These are phyloP conservation scores for Ogataea ramenticola DNA, from an alignment of 805 yeast species.

Conservation along the genomic window DNA sequence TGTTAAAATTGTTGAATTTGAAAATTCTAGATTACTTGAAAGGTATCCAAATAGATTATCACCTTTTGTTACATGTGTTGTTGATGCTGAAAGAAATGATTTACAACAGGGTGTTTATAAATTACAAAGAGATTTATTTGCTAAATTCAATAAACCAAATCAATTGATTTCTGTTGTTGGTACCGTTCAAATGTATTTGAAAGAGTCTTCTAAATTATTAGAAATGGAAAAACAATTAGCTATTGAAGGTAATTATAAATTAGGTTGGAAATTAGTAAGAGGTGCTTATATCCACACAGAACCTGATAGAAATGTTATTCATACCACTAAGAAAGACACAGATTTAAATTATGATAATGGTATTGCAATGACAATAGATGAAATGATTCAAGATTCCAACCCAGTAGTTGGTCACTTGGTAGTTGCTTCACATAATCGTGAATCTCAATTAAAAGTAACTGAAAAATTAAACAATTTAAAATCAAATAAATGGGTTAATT, in stretches of 20 bases:
- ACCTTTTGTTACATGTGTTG: slow-evolving; percentile 69
- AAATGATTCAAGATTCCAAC: slow-evolving; percentile 37
- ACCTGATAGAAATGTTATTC: slow-evolving; percentile 65
- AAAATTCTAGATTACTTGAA: slow-evolving; percentile 41
- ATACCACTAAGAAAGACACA: slow-evolving; percentile 70
- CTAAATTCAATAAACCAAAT: slow-evolving; percentile 57
- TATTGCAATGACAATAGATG: slow-evolving; percentile 51
- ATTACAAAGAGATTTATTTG: slow-evolving; percentile 74
- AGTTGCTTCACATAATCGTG: slow-evolving; percentile 84
- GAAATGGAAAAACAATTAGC: slow-evolving; percentile 62
- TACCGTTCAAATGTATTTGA: slow-evolving; percentile 87
- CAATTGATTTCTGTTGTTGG: slow-evolving; percentile 70
- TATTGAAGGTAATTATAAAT: slow-evolving; percentile 47
- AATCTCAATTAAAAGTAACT: slow-evolving; percentile 70
- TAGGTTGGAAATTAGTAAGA: slow-evolving; percentile 86
- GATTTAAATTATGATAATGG: slow-evolving; percentile 72
- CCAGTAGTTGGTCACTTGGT: slow-evolving; percentile 73
- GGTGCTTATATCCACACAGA: slow-evolving; percentile 96
- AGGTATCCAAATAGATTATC: slow-evolving; percentile 57
- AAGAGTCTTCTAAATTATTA: slow-evolving; percentile 59
- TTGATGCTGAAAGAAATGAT: slow-evolving; percentile 89
- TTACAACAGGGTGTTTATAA: slow-evolving; percentile 89
- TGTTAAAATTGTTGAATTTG: slow-evolving; percentile 46
- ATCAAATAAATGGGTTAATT: slow-evolving; percentile 24
- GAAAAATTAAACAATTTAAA: slow-evolving; percentile 33